Conservation (phyloP, 106 monocot species). For the Dendrobium officinale region DNA sequence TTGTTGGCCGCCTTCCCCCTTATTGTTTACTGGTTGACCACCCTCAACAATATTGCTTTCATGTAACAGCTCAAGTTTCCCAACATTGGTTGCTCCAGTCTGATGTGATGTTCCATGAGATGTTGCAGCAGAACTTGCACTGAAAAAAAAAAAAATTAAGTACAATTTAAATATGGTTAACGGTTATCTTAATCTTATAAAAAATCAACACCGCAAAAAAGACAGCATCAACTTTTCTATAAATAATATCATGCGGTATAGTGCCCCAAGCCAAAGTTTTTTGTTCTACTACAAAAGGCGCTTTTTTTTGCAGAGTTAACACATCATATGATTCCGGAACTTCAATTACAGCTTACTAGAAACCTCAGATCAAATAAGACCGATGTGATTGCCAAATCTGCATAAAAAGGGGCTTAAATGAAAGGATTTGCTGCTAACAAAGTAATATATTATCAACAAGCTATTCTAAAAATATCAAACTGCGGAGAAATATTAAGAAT, state of each 20-base stretch:
- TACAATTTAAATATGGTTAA: not conserved
- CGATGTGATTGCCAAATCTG: not conserved
- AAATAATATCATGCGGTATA: not conserved
- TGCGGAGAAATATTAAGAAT: no score
- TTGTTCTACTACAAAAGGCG: not conserved
- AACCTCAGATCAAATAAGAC: not conserved
- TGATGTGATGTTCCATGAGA: constrained; percentile 18
- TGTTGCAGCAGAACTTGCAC: constrained; percentile 28
- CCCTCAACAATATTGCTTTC: constrained; percentile 22
- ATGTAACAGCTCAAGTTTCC: constrained; percentile 9
- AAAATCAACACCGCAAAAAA: not conserved
- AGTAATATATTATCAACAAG: not conserved
- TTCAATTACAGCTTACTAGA: not conserved
- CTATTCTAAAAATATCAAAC: not conserved
- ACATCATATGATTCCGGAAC: not conserved
- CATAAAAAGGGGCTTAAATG: not conserved
- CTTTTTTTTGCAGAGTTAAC: not conserved
- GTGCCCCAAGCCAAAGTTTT: not conserved
- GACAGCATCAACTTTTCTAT: not conserved
- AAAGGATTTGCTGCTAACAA: not conserved
- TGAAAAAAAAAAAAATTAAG: constrained; percentile 13
- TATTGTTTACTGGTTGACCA: constrained; percentile 12
- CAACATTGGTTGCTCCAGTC: constrained; percentile 17
- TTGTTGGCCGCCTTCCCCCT: not conserved
- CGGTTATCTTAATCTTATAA: not conserved